phyloP scores from a whole-genome alignment of 192 early-diverging fungal species.

The Phycomyces blakesleeanus region DNA sequence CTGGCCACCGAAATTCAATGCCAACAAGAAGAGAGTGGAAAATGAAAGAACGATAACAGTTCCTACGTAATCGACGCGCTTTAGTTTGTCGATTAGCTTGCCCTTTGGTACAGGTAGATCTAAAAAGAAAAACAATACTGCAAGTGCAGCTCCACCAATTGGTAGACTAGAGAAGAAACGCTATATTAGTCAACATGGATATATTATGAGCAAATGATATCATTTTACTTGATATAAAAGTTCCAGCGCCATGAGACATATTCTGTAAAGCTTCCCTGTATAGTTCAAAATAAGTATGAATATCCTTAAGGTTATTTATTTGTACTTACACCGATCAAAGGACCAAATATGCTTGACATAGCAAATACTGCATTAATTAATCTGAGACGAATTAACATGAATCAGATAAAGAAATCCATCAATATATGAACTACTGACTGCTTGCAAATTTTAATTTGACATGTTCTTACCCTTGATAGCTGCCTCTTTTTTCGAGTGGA shows the following conservation, averaged over 20 bases:
- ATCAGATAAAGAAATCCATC: neutral
- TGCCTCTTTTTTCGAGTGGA: conserved; percentile 69
- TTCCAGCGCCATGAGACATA: conserved; percentile 56
- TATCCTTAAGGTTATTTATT: no score
- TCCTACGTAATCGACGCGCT: conserved; percentile 67
- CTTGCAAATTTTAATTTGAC: neutral
- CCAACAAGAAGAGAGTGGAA: conserved; percentile 60
- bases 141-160: conserved; percentile 62
- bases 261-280: conserved; percentile 71
- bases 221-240: conserved; percentile 40
- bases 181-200: no score
- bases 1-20: conserved; percentile 71
- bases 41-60: conserved; percentile 31
- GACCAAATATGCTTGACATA: conserved; percentile 75
- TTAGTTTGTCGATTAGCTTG: conserved; percentile 51
- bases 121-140: conserved; percentile 58
- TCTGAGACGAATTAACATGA: conserved; percentile 49
- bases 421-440: no score
- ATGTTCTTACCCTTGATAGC: conserved; percentile 26
- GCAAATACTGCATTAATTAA: conserved; percentile 78
- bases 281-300: no score
- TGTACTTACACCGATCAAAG: conserved; percentile 63
- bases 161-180: conserved; percentile 65
- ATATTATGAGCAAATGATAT: neutral
- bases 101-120: conserved; percentile 64